Evolutionary conservation across 257 asterid species (phyloP), one percentile per base, ranked within the genome.

Genomic region (Fraxinus pennsylvanica): DNA sequence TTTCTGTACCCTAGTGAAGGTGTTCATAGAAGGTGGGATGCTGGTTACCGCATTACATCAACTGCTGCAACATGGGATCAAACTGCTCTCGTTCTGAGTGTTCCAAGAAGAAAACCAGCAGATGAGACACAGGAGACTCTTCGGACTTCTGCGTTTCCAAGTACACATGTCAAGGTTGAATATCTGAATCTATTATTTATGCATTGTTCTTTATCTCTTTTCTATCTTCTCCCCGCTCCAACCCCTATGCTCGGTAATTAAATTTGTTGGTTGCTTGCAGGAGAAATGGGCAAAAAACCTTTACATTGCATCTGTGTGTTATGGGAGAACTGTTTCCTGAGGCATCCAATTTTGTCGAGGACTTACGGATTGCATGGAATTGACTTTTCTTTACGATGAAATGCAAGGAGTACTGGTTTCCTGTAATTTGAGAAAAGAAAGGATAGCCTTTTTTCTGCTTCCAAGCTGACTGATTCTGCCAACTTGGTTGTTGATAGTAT

Each of bases 81-180:
- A 76, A 79, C 91, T 36, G 96, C 96, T 73, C 72, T 91, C 41
- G 88, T 91, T 72, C 89, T 91, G 29, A 91, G 96, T 83, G 84
- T 84, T 76, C 92, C 96, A 8, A 81, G 94, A 74, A 76, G 90
- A 79, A 91, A 85, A 74, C 86, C 89, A n/a, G 78, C 90, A 10
- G 96, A 92, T 78, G 97, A 90, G 80, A 90, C 96, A 69, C 97
- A 92, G 77, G 97, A 90, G 86, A 92, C 97, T 6, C 96, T 92
- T 32, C 89, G 97, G 10, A 92, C 97, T n/a, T 89, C 96, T 74
- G 94, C 93, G 68, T 92, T 92, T 77, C 97, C 96, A 3, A 88
- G 94, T 81, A 77, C 86, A 59, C 97, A 90, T 83, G 97, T 92
- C 67, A 92, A 91, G 94, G 97, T 92, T 76, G 68, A 39, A 66